phyloP scores from a whole-genome alignment of 108 stramenopile species.

The Nannochloropsis salina region DNA sequence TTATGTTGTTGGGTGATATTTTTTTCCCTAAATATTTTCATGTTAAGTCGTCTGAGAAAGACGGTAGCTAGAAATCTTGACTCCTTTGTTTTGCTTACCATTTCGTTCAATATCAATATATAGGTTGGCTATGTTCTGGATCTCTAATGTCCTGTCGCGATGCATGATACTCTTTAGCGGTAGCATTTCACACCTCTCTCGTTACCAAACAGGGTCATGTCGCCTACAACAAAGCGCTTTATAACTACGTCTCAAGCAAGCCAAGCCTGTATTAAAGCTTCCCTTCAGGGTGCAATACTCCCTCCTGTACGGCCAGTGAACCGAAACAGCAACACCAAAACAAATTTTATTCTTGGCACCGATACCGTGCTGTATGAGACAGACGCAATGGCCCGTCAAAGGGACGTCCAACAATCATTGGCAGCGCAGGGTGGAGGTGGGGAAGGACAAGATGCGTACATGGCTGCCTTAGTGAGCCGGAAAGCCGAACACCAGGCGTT shows the following conservation, averaged over 20 bases:
- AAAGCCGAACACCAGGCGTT: not conserved
- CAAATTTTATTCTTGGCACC: not conserved
- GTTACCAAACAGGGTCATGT: not conserved
- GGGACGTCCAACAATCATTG: not conserved
- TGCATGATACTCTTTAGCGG: too few species aligned
- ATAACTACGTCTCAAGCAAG: not conserved
- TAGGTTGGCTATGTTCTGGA: too few species aligned
- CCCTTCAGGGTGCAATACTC: not conserved
- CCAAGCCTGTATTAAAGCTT: not conserved
- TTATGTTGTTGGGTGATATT: too few species aligned
- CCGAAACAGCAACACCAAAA: not conserved
- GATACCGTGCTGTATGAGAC: not conserved
- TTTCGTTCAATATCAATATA: too few species aligned
- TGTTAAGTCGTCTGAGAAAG: too few species aligned
- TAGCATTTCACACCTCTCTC: too few species aligned
- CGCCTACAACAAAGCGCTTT: not conserved
- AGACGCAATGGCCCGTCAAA: conserved; percentile 10
- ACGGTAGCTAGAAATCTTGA: too few species aligned
- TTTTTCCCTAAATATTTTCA: too few species aligned
- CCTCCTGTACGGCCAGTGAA: not conserved
- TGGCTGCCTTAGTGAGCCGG: not conserved
- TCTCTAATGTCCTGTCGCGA: too few species aligned
- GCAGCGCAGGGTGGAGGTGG: not conserved
- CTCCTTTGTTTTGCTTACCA: too few species aligned
- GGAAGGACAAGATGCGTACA: not conserved